Percentiles rank a stretch among this genome's conserved stretches.
phyloP scores from a whole-genome alignment of 2,329 filamentous ascomycete genomes.

The Ceratocystis destructans region DNA sequence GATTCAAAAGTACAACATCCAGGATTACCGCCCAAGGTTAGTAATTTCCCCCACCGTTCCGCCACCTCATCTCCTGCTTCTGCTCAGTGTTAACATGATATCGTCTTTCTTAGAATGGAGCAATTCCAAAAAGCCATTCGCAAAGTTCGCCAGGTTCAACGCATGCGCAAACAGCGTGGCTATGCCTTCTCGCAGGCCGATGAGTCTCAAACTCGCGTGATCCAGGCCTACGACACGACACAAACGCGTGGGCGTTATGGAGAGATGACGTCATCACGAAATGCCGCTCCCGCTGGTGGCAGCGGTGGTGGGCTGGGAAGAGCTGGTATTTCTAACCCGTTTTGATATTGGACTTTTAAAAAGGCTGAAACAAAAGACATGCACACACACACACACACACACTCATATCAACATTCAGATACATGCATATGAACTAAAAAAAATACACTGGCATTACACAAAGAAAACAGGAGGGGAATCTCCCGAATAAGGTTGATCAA shows the following conservation, averaged over 20 bases:
- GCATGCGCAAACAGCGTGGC: conserved; percentile 97
- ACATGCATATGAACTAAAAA: not conserved
- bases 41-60: conserved; percentile 24
- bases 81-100: not conserved
- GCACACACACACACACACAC: not conserved
- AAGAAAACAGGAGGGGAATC: too few relatives aligned
- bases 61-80: not conserved
- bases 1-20: conserved; percentile 99
- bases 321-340: not conserved
- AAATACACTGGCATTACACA: not conserved
- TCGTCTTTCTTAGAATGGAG: conserved; percentile 59
- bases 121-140: conserved; percentile 99
- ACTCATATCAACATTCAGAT: not conserved
- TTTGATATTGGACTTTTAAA: not conserved
- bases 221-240: conserved; percentile 97
- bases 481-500: too few relatives aligned
- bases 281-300: conserved; percentile 2
- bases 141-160: conserved; percentile 94
- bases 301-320: too few relatives aligned
- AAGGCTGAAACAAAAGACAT: not conserved
- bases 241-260: conserved; percentile 81
- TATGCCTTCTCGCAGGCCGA: conserved; percentile 98
- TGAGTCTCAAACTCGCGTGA: conserved; percentile 83
- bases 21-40: conserved; percentile 91
- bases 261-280: conserved; percentile 60